Conservation (phyloP, 1,284 basidiomycete species). For the Sanghuangporus weigelae region DNA sequence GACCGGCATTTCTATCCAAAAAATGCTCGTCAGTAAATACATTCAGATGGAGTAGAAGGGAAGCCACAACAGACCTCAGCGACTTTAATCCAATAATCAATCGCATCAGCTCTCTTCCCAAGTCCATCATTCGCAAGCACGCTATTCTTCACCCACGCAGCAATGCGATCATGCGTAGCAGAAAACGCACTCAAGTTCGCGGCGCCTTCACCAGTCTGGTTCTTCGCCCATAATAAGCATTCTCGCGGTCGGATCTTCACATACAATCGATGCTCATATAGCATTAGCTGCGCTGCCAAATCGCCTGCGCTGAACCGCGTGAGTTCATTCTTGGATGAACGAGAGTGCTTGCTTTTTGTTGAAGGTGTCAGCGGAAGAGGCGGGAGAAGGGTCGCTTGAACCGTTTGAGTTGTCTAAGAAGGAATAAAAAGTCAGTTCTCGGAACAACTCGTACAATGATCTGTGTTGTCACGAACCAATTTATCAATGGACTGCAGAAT, state of each 20-base stretch:
- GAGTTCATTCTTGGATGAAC: slow-evolving; percentile 45
- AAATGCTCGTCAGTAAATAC: background rate
- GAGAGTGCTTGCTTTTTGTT: slow-evolving; percentile 23
- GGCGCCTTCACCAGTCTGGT: slow-evolving; percentile 33
- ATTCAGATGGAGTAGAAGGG: slow-evolving; percentile 1
- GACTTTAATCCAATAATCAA: slow-evolving; percentile 72
- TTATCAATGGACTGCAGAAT: slow-evolving; percentile 50
- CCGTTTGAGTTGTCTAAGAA: background rate
- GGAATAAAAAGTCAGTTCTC: slow-evolving; percentile 7
- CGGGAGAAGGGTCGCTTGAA: background rate
- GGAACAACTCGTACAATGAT: background rate
- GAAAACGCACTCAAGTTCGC: slow-evolving; percentile 51
- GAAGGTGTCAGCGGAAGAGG: slow-evolving; percentile 22
- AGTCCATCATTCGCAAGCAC: slow-evolving; percentile 48
- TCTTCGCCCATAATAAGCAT: slow-evolving; percentile 50
- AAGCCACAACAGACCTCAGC: slow-evolving; percentile 51
- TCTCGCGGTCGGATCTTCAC: slow-evolving; percentile 53
- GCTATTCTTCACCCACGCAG: slow-evolving; percentile 59
- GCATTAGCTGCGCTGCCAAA: slow-evolving; percentile 58
- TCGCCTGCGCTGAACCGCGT: slow-evolving; percentile 46
- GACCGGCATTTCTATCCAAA: slow-evolving; percentile 53
- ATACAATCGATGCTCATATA: slow-evolving; percentile 56
- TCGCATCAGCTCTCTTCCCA: slow-evolving; percentile 48
- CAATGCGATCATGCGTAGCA: slow-evolving; percentile 54
- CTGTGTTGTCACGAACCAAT: slow-evolving; percentile 36